Conservation (phyloP, 805 yeast genomes). For the Alloascoidea hylecoeti region DNA sequence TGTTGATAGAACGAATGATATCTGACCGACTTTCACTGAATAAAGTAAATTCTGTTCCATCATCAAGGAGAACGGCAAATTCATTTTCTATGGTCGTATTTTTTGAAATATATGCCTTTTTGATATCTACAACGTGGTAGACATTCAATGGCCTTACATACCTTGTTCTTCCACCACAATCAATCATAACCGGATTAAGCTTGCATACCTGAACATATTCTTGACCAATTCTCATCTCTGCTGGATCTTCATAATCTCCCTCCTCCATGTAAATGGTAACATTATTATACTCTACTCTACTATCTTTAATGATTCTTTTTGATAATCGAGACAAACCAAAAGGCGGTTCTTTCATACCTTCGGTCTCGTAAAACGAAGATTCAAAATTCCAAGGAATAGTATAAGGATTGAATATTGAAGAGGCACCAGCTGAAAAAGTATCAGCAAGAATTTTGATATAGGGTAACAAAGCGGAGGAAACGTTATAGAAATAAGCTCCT, state of each 20-base stretch:
- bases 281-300: conserved; percentile 36
- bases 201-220: conserved; percentile 45
- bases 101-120: conserved; percentile 24
- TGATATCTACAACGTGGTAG: conserved; percentile 24
- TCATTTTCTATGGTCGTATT: conserved; percentile 34
- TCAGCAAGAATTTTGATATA: conserved; percentile 12
- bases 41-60: conserved; percentile 23
- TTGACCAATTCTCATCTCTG: conserved; percentile 55
- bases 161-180: conserved; percentile 20
- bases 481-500: conserved; percentile 33
- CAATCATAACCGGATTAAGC: conserved; percentile 26
- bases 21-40: conserved; percentile 39
- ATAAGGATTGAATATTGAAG: conserved; percentile 10
- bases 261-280: conserved; percentile 35
- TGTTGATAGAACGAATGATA: conserved; percentile 56
- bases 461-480: conserved; percentile 16
- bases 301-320: conserved; percentile 27
- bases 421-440: conserved; percentile 7
- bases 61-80: conserved; percentile 26
- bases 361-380: conserved; percentile 30
- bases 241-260: conserved; percentile 39
- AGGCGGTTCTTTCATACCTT: conserved; percentile 20
- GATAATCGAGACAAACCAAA: conserved; percentile 29
- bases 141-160: conserved; percentile 27
- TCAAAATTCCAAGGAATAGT: conserved; percentile 23